Base-by-base conservation (phyloP, 768 basidiomycete genomes). In the Mycena capillaripes region DNA sequence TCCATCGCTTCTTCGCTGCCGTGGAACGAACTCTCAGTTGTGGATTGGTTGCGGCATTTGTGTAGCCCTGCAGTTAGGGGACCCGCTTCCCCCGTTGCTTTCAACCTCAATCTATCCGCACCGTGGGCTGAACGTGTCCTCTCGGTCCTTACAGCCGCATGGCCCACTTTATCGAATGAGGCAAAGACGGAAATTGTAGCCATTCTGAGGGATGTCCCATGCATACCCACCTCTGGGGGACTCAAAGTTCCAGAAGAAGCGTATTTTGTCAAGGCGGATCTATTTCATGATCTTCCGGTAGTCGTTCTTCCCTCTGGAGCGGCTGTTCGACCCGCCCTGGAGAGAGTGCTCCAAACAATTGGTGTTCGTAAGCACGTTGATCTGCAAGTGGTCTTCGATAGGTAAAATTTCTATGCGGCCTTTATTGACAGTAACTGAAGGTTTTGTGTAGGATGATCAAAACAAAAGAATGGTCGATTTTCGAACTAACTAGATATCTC, bases 341-440 rank as follows among this genome's bases (percentile, higher is more conserved):
- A 97, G 78, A 92, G 89, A 73, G 80, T 95, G 3, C 81, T 96
- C 8, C 84, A 89, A 32, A 88, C 87, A 2, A 82, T 98, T 0
- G 97, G 96, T 14, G 95, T 98, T 14, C 89, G 96, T 21, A 95
- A 91, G 78, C 96, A 97, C 73, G 96, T 98, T 9, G 95, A 98
- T 70, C 86, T 98, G 2, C 97, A 98, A 79, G 85, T 98, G 3
- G 88, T 99, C n/a, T 99, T 99, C 78, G 90, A 93, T 64, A 88
- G 97, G 92, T 94, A 63, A 58, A 85, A 75, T 2, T 48, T 12
- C 4, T 11, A 8, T 30, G 8, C 40, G 10, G 8, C 32, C 30
- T 12, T 53, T 9, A 30, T 34, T 40, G 23, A 44, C 62, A 46
- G 30, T 48, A 34, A 23, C 58, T 73, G 36, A 62, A 48, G 42